Base-by-base conservation (phyloP, 306 rosid species). In the Psophocarpus tetragonolobus region DNA sequence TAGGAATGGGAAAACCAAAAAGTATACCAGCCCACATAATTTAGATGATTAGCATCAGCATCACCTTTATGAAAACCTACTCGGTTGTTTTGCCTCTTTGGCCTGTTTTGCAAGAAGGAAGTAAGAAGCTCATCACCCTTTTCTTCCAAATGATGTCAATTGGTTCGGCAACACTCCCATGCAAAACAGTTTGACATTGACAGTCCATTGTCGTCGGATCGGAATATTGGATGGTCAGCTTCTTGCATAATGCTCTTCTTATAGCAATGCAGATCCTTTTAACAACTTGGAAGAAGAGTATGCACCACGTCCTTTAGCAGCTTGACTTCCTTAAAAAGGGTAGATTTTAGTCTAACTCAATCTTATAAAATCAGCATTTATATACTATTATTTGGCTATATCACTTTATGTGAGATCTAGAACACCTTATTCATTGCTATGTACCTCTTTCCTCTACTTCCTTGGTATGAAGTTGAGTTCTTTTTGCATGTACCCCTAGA, bases 401-500 rank as follows among this genome's bases (percentile, higher is more conserved):
- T n/a, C n/a, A n/a, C n/a, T n/a, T n/a, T n/a, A n/a, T n/a, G n/a
- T n/a, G n/a, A n/a, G n/a, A n/a, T n/a, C n/a, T n/a, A n/a, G n/a
- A n/a, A n/a, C n/a, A n/a, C n/a, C n/a, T n/a, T n/a, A n/a, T n/a
- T 35, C 47, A 15, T 65, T 71, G 24, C 36, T 26, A 32, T 15
- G 69, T 11, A 20, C 82, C 41, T n/a, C 71, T 53, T 10, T 51
- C 65, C 82, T 21, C 39, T 64, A 8, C 58, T 66, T 71, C 83
- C 65, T 76, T 53, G 1, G 78, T 38, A 80, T 24, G 68, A 42
- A 17, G 74, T 76, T 64, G 75, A 53, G 71, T 30, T 38, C 77
- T 77, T 47, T 76, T 86, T 56, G 63, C 76, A 9, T 26, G 66
- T 78, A 81, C n/a, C 84, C 81, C 61, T 83, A 8, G 82, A 58